Base-by-base conservation (phyloP, 2,329 filamentous ascomycete genomes). In the Pestalotiopsis sp. region DNA sequence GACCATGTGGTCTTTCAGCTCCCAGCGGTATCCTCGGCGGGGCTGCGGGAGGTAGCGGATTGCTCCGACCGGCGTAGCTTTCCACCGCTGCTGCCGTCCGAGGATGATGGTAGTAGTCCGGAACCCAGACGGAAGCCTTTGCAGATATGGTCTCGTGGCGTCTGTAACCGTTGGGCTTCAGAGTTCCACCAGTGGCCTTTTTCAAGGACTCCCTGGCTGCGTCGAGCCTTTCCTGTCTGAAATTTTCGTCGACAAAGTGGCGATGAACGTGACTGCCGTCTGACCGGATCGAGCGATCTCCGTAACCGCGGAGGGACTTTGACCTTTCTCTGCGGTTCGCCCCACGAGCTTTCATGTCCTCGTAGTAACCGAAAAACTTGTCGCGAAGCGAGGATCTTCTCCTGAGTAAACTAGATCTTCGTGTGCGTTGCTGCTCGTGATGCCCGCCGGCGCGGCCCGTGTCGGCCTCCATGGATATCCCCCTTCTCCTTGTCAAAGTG, bases 171-270 rank as follows among this genome's bases (percentile, higher is more conserved):
- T 64, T 39, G 3, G 24, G 38, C 39, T 64, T 48, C 61, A 64
- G 17, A 11, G 17, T 10, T 24, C 22, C 24, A 26, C 60, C 60
- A 24, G 7, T 13, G 30, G 39, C 59, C 30, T 9, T 20, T 26
- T 38, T 48, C 11, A 35, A 26, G 9, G 56, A 58, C 24, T 58
- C 56, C 13, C 56, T 58, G 35, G 11, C 66, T 20, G 22, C 66
- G 30, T 35, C 38, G 11, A 66, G 30, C 13, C 40, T 22, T 55
- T 48, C 61, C 17, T 68, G 44, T 20, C 56, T 30, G 30, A 68
- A 68, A 52, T 60, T 61, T 52, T 68, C 60, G 52, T 68, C 67
- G 14, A 55, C 67, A 13, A 66, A 44, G 17, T 44, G 59, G 4
- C 65, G 59, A 7, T 59, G 56, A 5, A 39, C 40, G n/a, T 66